Conservation (phyloP, 2,329 filamentous ascomycete species). For the Arthrinium phaeospermum region DNA sequence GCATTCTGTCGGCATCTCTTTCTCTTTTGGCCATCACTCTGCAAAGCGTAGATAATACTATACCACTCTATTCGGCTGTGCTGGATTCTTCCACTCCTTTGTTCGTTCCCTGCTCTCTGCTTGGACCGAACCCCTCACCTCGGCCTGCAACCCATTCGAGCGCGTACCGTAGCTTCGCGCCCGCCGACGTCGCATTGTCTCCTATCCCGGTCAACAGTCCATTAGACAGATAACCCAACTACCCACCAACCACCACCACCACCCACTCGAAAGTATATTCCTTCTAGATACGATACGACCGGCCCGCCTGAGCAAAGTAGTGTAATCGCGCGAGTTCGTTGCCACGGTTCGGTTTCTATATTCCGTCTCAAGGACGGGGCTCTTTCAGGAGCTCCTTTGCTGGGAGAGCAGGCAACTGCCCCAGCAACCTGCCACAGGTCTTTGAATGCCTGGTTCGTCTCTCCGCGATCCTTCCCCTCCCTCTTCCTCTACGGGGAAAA, state of each 20-base stretch:
- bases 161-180: conserved; percentile 19
- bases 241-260: background rate
- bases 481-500: conserved; percentile 36
- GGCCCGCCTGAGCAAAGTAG: background rate
- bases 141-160: conserved; percentile 8
- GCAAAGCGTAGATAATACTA: conserved; percentile 19
- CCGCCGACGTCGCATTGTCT: conserved; percentile 13
- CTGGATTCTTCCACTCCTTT: conserved; percentile 27
- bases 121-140: conserved; percentile 20
- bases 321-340: conserved; percentile 14
- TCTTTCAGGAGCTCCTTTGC: conserved; percentile 38
- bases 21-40: conserved; percentile 1
- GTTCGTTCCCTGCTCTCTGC: conserved; percentile 18
- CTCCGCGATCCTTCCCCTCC: conserved; percentile 37
- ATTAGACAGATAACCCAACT: conserved; percentile 3
- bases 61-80: conserved; percentile 25
- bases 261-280: background rate
- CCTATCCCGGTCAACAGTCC: conserved; percentile 12
- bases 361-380: background rate
- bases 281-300: conserved; percentile 12
- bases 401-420: conserved; percentile 42
- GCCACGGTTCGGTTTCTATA: conserved; percentile 12
- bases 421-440: conserved; percentile 35
- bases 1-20: conserved; percentile 13
- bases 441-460: conserved; percentile 45